Evolutionary conservation across 306 rosid genomes (phyloP).

Genomic region (Boehmeria nivea): DNA sequence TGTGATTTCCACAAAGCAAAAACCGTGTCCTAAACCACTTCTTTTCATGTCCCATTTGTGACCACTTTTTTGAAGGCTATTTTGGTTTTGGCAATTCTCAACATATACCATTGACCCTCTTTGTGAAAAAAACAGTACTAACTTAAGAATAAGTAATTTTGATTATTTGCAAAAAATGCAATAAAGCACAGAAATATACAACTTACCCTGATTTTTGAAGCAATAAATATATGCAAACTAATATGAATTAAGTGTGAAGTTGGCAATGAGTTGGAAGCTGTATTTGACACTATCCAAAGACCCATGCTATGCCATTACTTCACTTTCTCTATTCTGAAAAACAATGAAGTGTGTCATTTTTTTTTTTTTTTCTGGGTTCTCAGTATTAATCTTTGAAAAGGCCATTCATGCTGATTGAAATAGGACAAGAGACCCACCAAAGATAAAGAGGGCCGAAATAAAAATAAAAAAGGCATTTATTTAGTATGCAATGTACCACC

Average conservation of each 20-base stretch:
- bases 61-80: not conserved
- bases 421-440: slow-evolving; percentile 10
- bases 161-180: too few species aligned
- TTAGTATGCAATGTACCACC: not conserved
- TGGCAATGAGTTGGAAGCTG: slow-evolving; percentile 24
- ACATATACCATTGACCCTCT: not conserved
- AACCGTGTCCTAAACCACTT: slow-evolving; percentile 11
- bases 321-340: not conserved
- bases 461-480: not conserved
- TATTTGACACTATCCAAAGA: slow-evolving; percentile 6
- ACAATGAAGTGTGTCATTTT: not conserved
- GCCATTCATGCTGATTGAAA: not conserved
- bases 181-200: not conserved
- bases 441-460: not conserved
- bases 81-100: not conserved
- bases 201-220: not conserved
- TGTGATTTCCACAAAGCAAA: not conserved
- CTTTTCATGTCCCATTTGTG: not conserved
- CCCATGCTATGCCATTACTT: slow-evolving; percentile 14
- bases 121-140: too few species aligned
- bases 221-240: slow-evolving; percentile 3
- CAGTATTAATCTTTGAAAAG: slow-evolving; percentile 15
- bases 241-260: not conserved
- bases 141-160: too few species aligned
- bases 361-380: not conserved